Conservation (phyloP, 768 basidiomycete genomes). For the Suillus clintonianus region DNA sequence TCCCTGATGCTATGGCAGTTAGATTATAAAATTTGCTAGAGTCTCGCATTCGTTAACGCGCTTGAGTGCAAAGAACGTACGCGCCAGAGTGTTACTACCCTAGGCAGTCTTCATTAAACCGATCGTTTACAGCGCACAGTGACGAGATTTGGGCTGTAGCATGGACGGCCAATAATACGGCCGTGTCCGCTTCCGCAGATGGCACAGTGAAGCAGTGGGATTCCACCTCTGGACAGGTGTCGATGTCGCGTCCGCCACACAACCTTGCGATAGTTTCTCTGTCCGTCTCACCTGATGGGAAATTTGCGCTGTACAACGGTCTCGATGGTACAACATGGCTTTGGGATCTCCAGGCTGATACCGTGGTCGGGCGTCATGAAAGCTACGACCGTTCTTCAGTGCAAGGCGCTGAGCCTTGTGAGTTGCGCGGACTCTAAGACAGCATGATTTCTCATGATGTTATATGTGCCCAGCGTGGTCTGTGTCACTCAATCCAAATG, state of each 20-base stretch:
- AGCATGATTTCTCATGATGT: conserved; percentile 3
- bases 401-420: conserved; percentile 67
- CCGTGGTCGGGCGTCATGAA: conserved; percentile 65
- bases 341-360: conserved; percentile 68
- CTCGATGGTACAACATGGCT: conserved; percentile 82
- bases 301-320: conserved; percentile 72
- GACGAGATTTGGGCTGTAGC: conserved; percentile 79
- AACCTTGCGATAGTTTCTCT: conserved; percentile 84
- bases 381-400: conserved; percentile 65
- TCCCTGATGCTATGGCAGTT: conserved; percentile 1
- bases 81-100: conserved; percentile 18
- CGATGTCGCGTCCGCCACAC: conserved; percentile 65
- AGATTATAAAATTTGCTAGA: conserved; percentile 42
- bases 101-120: background rate
- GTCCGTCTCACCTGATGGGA: conserved; percentile 68
- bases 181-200: conserved; percentile 76
- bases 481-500: conserved; percentile 76
- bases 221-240: conserved; percentile 62
- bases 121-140: conserved; percentile 60
- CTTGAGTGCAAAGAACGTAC: conserved; percentile 80
- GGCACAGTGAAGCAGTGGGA: conserved; percentile 78
- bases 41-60: conserved; percentile 71
- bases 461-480: conserved; percentile 64
- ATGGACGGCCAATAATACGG: conserved; percentile 68
- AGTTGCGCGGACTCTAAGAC: conserved; percentile 27